These are phyloP conservation scores for Endocarpon pusillum DNA, from an alignment of 495 filamentous ascomycete species.

Conservation along the genomic window DNA sequence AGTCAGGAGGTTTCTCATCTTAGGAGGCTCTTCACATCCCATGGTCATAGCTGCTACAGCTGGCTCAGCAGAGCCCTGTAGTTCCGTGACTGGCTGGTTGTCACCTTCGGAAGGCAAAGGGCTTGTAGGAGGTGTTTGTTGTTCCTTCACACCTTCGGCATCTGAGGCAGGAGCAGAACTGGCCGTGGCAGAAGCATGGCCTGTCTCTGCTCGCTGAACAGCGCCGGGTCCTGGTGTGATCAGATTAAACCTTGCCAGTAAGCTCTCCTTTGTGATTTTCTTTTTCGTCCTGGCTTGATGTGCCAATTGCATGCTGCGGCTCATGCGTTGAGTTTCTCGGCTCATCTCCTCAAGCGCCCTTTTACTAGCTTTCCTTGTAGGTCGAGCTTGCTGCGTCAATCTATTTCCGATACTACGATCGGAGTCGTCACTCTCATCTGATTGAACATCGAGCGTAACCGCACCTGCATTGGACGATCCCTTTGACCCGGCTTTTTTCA, in stretches of 20 bases:
- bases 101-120: constrained; percentile 13
- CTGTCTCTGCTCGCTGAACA: constrained; percentile 9
- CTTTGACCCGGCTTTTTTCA: constrained; percentile 22
- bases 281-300: constrained; percentile 83
- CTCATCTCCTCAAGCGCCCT: constrained; percentile 93
- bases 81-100: not conserved
- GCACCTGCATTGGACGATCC: constrained; percentile 6
- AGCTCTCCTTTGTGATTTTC: constrained; percentile 68
- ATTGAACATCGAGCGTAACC: too few relatives aligned
- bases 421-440: constrained; percentile 31
- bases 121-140: constrained; percentile 35
- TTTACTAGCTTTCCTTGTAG: constrained; percentile 78
- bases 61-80: not conserved
- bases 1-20: constrained; percentile 7
- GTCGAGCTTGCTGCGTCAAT: constrained; percentile 46
- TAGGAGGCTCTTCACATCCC: constrained; percentile 9
- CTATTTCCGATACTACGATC: constrained; percentile 39
- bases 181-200: constrained; percentile 23
- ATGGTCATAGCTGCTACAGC: not conserved
- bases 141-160: constrained; percentile 22
- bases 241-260: constrained; percentile 76
- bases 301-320: constrained; percentile 74
- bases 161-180: constrained; percentile 33
- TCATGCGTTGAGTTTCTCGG: constrained; percentile 80
- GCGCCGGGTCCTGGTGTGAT: constrained; percentile 20